Base-by-base conservation (phyloP, 805 yeast species). In the Saccharomycopsis schoenii region DNA sequence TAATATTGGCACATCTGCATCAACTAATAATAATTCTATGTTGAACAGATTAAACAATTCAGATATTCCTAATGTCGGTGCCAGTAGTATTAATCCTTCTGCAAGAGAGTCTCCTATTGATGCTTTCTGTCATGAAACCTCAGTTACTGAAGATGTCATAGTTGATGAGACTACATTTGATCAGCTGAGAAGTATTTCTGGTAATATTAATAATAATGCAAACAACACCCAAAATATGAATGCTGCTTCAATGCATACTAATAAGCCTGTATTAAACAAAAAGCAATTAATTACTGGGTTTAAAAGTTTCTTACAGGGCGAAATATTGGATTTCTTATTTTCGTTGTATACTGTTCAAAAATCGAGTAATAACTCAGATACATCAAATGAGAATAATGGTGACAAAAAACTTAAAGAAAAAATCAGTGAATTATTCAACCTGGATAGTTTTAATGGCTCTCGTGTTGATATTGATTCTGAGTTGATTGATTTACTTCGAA, bases 241-340 rank as follows among this genome's bases (percentile, higher is more conserved):
- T 17, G 36, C 51, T 34, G 41, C 14, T 2, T 8, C 17, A 12
- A 40, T 57, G 1, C 34, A 36, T 17, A 8, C 15, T 8, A 15
- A 11, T 11, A 52, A 36, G 11, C 9, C 47, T 25, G 8, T 47
- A 4, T 17, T 37, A 9, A 29, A 29, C 34, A 62, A 62, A 29
- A 60, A 58, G 39, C 65, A 62, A 56, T 2, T 34, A 15, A 21
- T 54, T 6, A 55, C 34, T 24, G 58, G 47, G 29, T 58, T 63
- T 47, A 58, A 60, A 34, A 15, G 25, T 17, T 60, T 64, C 21
- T 70, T 77, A 56, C 80, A 77, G 61, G 72, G 69, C 61, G 78
- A 74, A 57, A 69, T 78, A 17, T 66, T 77, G 14, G 80, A 78
- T 24, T 72, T 73, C 24, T 69, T 78, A 15, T 77, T 72, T 61